Percentiles rank a stretch among this genome's conserved stretches.
These are phyloP conservation scores for Aurantiochytrium sp. DNA, from an alignment of 108 stramenopile genomes.

Conservation along the genomic window DNA sequence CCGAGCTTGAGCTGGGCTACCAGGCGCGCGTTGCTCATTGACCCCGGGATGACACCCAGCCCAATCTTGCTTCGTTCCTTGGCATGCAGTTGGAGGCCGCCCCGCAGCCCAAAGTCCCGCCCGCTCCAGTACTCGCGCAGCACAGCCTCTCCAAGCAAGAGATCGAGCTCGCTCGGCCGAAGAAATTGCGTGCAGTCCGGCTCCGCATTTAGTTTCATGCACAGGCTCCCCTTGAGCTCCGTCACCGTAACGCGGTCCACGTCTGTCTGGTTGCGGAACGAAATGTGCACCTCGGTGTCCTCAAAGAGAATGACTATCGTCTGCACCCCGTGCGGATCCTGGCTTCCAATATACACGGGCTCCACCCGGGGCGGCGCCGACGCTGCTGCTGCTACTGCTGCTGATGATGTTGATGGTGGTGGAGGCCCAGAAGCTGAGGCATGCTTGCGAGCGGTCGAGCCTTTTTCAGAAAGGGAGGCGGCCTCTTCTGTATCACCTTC, in stretches of 20 bases:
- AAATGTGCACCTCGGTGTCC: background rate
- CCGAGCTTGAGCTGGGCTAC: background rate
- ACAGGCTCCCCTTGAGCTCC: background rate
- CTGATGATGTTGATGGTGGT: no score
- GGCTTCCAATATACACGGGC: background rate
- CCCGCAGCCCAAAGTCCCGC: slow-evolving; percentile 12
- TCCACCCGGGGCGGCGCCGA: background rate
- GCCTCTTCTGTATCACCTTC: background rate
- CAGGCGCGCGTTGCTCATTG: background rate
- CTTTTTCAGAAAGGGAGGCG: no score
- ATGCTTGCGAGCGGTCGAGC: no score
- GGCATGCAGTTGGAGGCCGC: background rate
- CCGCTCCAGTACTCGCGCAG: slow-evolving; percentile 25
- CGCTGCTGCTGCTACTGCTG: no score
- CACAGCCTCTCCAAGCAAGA: background rate
- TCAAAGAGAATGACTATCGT: background rate
- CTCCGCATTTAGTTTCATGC: background rate
- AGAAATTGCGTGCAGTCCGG: background rate
- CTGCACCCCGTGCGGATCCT: background rate
- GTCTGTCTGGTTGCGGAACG: background rate
- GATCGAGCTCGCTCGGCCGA: background rate
- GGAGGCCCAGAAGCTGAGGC: no score
- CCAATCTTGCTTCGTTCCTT: background rate
- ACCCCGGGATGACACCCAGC: background rate
- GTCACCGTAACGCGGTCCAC: background rate